Base-by-base conservation (phyloP, 495 filamentous ascomycete genomes). In the Cercophora scortea region DNA sequence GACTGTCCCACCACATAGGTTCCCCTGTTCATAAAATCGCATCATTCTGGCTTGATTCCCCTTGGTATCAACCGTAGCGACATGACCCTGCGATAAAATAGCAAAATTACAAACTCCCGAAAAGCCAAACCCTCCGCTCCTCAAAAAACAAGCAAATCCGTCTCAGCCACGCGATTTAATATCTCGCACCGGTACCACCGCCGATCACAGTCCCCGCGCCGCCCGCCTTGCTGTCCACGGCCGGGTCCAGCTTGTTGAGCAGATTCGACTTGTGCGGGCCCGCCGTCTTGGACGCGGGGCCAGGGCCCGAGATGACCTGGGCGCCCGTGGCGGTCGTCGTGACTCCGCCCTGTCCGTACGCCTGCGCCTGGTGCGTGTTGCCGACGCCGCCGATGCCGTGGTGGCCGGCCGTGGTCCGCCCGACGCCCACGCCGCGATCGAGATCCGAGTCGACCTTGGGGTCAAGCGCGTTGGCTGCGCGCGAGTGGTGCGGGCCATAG, bases 191-290 rank as follows among this genome's bases (percentile, higher is more conserved):
- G 25, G 25, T 2, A 25, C 25, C 25, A 5, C 25, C 25, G 25
- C 5, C 5, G 5, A 25, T 25, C 25, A 25, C 25, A 5, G 25
- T 25, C 25, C 35, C 16, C 8, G 11, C 4, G 8, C 33, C 35
- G 35, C 25, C 32, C 0, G 55, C 53, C 53, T 56, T 58, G 32
- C 60, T 58, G 51, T 78, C 75, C 19, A 78, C 75, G 18, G 68
- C 59, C 9, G 79, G 79, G 51, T 81, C 76, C 6, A 71, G 45
- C 60, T 77, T 80, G 61, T 82, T 78, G 53, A 70, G 38, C 11
- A 74, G 17, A 42, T 78, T 70, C 33, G 73, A 75, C 52, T 60
- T 63, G 57, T 82, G 76, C 35, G 76, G 73, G 0, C 79, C 79
- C 6, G 71, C 64, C 1, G 67, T 79, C 16, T 66, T 65, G 15